These are phyloP conservation scores for Celoporthe dispersa DNA, from an alignment of 2,329 filamentous ascomycete genomes.

Conservation along the genomic window DNA sequence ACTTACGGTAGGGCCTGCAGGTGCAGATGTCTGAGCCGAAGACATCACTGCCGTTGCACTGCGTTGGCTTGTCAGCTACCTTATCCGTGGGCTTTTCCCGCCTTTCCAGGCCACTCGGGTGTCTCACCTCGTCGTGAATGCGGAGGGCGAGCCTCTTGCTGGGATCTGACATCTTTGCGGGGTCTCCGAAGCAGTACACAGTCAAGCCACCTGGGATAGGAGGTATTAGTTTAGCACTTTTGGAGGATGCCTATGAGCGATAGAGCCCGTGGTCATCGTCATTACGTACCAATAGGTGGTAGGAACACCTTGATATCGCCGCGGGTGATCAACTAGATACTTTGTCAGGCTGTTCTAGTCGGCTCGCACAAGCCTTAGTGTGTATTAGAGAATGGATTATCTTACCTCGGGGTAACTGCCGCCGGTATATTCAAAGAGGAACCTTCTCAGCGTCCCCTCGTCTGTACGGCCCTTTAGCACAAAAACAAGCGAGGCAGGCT, in stretches of 20 bases:
- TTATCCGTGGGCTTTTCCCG: background rate
- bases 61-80: slow-evolving; percentile 12
- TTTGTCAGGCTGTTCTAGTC: background rate
- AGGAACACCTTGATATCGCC: slow-evolving; percentile 94
- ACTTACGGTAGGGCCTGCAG: slow-evolving; percentile 76
- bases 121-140: slow-evolving; percentile 68
- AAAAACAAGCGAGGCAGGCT: background rate
- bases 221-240: slow-evolving; percentile 31
- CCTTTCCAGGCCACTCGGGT: background rate
- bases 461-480: slow-evolving; percentile 55
- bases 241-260: slow-evolving; percentile 15
- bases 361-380: slow-evolving; percentile 32
- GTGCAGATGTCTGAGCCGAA: slow-evolving; percentile 99
- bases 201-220: slow-evolving; percentile 73
- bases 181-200: slow-evolving; percentile 96
- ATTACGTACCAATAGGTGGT: slow-evolving; percentile 75
- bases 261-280: background rate
- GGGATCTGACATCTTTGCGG: slow-evolving; percentile 89
- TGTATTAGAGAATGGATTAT: slow-evolving; percentile 7
- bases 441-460: slow-evolving; percentile 82
- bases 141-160: slow-evolving; percentile 80
- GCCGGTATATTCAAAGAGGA: slow-evolving; percentile 92
- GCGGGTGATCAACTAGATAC: slow-evolving; percentile 76
- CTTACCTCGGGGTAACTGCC: slow-evolving; percentile 86
- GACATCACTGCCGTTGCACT: slow-evolving; percentile 95